These are phyloP conservation scores for Prosopis cineraria DNA, from an alignment of 306 rosid genomes.

Conservation along the genomic window DNA sequence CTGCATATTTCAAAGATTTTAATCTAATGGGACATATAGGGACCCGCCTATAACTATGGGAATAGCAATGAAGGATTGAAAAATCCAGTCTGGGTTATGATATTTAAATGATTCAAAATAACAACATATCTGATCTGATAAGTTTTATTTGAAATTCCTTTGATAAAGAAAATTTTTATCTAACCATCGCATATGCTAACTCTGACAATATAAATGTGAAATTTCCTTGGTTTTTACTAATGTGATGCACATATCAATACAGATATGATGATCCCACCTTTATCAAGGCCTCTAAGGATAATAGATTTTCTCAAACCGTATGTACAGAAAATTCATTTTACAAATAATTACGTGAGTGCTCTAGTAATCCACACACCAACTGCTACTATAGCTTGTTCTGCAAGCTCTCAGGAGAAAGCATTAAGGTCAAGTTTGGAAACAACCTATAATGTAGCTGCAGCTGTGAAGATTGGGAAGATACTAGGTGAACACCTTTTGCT, in stretches of 20 bases:
- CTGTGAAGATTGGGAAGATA: slow-evolving; percentile 82
- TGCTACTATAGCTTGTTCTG: slow-evolving; percentile 80
- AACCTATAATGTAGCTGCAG: slow-evolving; percentile 82
- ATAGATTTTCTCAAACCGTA: slow-evolving; percentile 77
- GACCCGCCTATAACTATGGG: too few species aligned
- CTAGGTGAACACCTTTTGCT: slow-evolving; percentile 53
- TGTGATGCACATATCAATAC: slow-evolving; percentile 29
- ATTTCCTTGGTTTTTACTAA: background rate
- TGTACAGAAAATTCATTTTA: slow-evolving; percentile 85
- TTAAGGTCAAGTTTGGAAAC: slow-evolving; percentile 66
- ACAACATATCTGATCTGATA: too few species aligned
- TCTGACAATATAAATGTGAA: background rate
- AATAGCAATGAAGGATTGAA: too few species aligned
- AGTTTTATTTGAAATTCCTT: too few species aligned
- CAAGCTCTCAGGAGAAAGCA: slow-evolving; percentile 82
- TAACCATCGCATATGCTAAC: background rate
- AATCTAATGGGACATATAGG: too few species aligned
- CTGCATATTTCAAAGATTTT: too few species aligned
- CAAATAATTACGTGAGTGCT: slow-evolving; percentile 76
- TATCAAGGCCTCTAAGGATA: slow-evolving; percentile 63
- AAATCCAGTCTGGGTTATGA: too few species aligned
- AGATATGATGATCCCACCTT: slow-evolving; percentile 82
- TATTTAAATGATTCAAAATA: too few species aligned
- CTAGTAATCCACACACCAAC: slow-evolving; percentile 84
- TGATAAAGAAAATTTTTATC: background rate